These are phyloP conservation scores for Lithocarpus polystachyus DNA, from an alignment of 306 rosid species.

Conservation along the genomic window DNA sequence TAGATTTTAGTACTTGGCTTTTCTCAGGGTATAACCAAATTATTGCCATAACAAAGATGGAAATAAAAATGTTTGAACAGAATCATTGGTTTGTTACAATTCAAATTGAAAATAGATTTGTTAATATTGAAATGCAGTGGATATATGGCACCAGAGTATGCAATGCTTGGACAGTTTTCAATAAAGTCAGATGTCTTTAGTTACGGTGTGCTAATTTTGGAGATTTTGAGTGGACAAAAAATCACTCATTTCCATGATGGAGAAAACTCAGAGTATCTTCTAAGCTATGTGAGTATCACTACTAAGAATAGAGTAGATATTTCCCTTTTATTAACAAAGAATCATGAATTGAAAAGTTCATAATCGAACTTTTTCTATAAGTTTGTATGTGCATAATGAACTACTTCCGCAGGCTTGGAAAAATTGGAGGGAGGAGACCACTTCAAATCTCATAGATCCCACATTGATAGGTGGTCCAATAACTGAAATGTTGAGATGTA, in stretches of 20 bases:
- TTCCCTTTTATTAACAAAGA: not conserved
- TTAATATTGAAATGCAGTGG: not conserved
- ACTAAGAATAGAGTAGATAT: not conserved
- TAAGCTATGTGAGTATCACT: not conserved
- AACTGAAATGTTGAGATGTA: slow-evolving; percentile 10
- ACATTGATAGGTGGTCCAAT: not conserved
- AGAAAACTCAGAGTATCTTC: not conserved
- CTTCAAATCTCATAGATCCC: not conserved
- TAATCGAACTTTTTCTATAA: not conserved
- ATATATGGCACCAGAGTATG: not conserved
- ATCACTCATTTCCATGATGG: not conserved
- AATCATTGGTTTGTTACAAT: not conserved
- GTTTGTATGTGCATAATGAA: not conserved
- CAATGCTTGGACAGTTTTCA: not conserved
- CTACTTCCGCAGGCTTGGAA: slow-evolving; percentile 1
- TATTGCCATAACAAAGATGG: no score
- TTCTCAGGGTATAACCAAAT: no score
- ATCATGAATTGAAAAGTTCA: not conserved
- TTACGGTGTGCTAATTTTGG: not conserved
- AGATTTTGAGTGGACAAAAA: not conserved
- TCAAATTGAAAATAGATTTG: not conserved
- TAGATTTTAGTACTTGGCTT: no score
- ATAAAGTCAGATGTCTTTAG: not conserved
- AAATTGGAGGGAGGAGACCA: slow-evolving; percentile 3
- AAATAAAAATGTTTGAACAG: no score